phyloP scores from a whole-genome alignment of 441 rosid genomes.

The Mallotus repandus region DNA sequence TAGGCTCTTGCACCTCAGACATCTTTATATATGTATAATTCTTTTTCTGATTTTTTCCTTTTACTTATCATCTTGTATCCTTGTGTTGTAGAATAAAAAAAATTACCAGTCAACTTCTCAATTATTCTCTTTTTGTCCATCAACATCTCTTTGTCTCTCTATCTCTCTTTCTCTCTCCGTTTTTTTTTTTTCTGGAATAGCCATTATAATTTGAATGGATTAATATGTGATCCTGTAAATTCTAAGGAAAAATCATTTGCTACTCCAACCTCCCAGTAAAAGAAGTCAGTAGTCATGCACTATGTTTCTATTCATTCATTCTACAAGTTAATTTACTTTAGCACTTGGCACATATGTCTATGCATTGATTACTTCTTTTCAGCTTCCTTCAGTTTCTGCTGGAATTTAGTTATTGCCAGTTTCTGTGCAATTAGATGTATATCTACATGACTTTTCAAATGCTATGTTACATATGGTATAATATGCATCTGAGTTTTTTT shows the following conservation, averaged over 20 bases:
- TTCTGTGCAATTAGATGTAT: slow-evolving; percentile 4
- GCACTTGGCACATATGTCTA: background rate
- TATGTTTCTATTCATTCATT: background rate
- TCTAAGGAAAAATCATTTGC: background rate
- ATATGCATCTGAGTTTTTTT: slow-evolving; percentile 10
- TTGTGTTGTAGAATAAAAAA: background rate
- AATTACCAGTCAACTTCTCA: background rate
- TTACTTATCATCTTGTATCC: background rate
- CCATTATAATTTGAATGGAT: background rate
- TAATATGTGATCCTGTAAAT: background rate
- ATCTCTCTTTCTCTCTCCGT: background rate
- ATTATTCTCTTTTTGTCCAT: background rate
- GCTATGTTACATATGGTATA: background rate
- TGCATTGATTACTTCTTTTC: background rate
- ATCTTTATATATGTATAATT: background rate
- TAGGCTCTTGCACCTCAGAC: background rate
- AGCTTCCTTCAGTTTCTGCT: background rate
- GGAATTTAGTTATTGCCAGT: background rate
- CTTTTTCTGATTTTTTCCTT: background rate
- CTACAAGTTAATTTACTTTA: background rate
- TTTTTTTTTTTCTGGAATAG: background rate
- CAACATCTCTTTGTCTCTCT: too few relatives aligned
- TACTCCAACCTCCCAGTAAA: background rate
- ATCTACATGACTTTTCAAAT: background rate
- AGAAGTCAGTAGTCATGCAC: too few relatives aligned